Evolutionary conservation across 192 early-diverging fungal species (phyloP), one percentile per base, ranked within the genome.

Genomic region (Spizellomyces sp.): DNA sequence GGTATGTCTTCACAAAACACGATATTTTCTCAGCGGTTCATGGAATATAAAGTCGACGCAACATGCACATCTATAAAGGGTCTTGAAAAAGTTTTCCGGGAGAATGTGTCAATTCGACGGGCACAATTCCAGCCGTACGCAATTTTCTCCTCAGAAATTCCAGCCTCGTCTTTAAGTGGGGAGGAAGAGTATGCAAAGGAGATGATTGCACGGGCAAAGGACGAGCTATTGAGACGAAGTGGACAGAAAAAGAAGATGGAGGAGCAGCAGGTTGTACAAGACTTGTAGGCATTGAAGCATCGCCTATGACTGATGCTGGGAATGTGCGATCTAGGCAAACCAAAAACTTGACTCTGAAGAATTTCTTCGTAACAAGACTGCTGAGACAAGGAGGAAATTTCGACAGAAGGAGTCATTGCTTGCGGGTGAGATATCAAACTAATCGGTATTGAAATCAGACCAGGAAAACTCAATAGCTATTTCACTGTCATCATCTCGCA

Each of bases 111-210:
- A 27, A 63, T 77, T 43, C 62, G 58, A 42, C 62, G 75, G 8
- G 50, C 15, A 21, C 75, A 77, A n/a, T 61, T 71, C 15, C 75
- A 77, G 27, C 75, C 75, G 21, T 64, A 70, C 41, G 48, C 75
- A 17, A 50, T 73, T n/a, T 77, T 77, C 42, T 72, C 70, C 9
- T 12, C 64, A 5, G 65, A 75, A 9, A 15, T 67, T 14, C 63
- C 75, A n/a, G 6, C 58, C 17, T 27, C 36, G 2, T 72, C 58
- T 8, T 14, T 66, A 2, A 27, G 9, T 10, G 59, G 68, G 17
- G 64, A 65, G 9, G 73, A 67, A 21, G 75, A 66, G 8, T 67
- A 64, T 10, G 58, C 69, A 7, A 43, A 48, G 8, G 75, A 77
- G 48, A 55, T 77, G 64, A 71, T 77, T 22, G 15, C 21, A 14